Evolutionary conservation across 441 rosid species (phyloP).

Genomic region (Oxalis stricta): DNA sequence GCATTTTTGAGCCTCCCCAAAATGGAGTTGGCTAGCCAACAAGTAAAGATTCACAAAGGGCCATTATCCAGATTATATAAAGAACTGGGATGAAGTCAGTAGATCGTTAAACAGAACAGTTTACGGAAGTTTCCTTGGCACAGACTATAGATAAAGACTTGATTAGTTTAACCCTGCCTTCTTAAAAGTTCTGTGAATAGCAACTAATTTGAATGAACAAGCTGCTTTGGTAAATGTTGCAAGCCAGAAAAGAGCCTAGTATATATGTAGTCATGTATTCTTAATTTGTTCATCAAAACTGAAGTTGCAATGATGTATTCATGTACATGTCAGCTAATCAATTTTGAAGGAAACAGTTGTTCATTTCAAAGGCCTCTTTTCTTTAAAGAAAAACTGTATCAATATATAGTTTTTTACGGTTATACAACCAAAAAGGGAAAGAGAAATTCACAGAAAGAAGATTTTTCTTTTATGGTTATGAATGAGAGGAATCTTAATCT

Average conservation of each 20-base stretch:
- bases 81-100: slow-evolving; percentile 76
- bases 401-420: no score
- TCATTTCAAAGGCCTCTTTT: slow-evolving; percentile 1
- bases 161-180: slow-evolving; percentile 13
- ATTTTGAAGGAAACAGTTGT: slow-evolving; percentile 9
- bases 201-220: slow-evolving; percentile 14
- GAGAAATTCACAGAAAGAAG: no score
- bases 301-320: neutral
- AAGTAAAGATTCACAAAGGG: slow-evolving; percentile 82
- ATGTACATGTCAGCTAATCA: slow-evolving; percentile 16
- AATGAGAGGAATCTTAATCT: no score
- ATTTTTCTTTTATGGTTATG: no score
- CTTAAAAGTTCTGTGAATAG: slow-evolving; percentile 13
- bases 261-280: neutral
- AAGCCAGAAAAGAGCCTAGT: no score
- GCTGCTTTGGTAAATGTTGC: no score
- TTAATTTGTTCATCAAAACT: neutral
- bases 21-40: slow-evolving; percentile 59
- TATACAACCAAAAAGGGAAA: no score
- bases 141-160: slow-evolving; percentile 25
- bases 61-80: slow-evolving; percentile 41
- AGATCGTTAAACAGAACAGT: slow-evolving; percentile 51
- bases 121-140: slow-evolving; percentile 43
- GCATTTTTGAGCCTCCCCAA: slow-evolving; percentile 55
- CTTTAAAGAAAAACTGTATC: no score